phyloP scores from a whole-genome alignment of 2,329 filamentous ascomycete species.

The Monosporascus sp. region DNA sequence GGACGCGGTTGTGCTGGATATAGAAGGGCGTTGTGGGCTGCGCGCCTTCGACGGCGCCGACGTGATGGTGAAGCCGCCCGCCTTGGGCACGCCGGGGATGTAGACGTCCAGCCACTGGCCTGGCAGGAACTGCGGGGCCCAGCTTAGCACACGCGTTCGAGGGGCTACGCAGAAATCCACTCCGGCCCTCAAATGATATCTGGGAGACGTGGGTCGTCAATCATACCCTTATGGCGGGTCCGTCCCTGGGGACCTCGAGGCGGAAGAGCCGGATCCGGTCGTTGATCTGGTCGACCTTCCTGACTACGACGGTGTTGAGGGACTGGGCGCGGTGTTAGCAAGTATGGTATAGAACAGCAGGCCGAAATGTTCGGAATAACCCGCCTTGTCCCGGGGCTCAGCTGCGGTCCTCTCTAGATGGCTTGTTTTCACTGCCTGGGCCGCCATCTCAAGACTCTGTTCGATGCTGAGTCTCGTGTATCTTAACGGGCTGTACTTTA shows the following conservation, averaged over 20 bases:
- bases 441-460: constrained; percentile 11
- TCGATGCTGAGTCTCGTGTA: neutral
- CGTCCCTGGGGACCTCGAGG: constrained; percentile 49
- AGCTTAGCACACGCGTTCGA: neutral
- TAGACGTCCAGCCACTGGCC: constrained; percentile 88
- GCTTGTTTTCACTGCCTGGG: constrained; percentile 23
- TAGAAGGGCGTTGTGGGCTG: constrained; percentile 5
- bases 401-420: constrained; percentile 69
- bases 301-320: constrained; percentile 57
- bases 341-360: neutral
- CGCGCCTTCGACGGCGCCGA: constrained; percentile 58
- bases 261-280: constrained; percentile 61
- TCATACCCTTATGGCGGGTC: constrained; percentile 41
- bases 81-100: constrained; percentile 60
- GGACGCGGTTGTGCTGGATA: constrained; percentile 13
- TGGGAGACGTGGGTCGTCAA: no score
- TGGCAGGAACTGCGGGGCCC: constrained; percentile 57
- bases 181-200: no score
- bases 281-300: constrained; percentile 59
- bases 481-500: neutral
- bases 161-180: no score
- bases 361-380: neutral
- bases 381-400: constrained; percentile 62
- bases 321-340: constrained; percentile 25
- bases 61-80: constrained; percentile 85